phyloP scores from a whole-genome alignment of 2,329 filamentous ascomycete genomes.

The Exutisphaerella laricina region DNA sequence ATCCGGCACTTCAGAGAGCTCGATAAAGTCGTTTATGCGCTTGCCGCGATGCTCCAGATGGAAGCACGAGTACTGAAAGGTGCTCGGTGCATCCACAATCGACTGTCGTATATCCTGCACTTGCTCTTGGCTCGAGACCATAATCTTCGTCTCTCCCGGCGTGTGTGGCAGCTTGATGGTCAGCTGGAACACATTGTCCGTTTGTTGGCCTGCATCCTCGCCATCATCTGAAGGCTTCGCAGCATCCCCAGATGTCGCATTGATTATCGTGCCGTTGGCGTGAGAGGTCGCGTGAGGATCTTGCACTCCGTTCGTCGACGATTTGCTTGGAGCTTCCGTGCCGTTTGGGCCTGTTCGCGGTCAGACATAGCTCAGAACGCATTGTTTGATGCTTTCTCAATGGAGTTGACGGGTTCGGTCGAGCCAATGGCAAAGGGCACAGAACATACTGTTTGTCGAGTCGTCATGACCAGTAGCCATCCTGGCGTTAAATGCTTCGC shows the following conservation, averaged over 20 bases:
- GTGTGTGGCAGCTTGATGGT: conserved; percentile 77
- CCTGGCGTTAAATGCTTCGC: conserved; percentile 2
- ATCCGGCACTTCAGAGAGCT: conserved; percentile 81
- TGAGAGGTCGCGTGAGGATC: conserved; percentile 14
- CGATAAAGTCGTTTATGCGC: conserved; percentile 90
- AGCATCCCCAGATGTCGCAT: conserved; percentile 14
- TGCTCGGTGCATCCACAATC: conserved; percentile 85
- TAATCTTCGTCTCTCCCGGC: conserved; percentile 73
- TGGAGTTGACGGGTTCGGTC: neutral
- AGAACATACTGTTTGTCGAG: conserved; percentile 8
- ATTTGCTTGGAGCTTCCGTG: conserved; percentile 9
- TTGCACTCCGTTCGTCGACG: conserved; percentile 1
- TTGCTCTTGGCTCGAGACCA: conserved; percentile 83
- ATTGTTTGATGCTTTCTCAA: neutral
- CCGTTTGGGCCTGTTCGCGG: neutral
- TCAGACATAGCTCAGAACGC: neutral
- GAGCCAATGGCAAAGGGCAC: conserved; percentile 5
- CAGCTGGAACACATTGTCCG: conserved; percentile 57
- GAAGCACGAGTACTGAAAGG: conserved; percentile 98
- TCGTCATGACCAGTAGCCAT: conserved; percentile 10
- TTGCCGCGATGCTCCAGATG: conserved; percentile 87
- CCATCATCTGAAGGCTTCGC: conserved; percentile 20
- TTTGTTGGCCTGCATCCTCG: conserved; percentile 15
- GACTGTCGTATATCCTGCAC: conserved; percentile 96
- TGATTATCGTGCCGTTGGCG: conserved; percentile 15